Percentiles rank a stretch among this genome's conserved stretches.
Conservation (phyloP, 2,329 filamentous ascomycete species). For the Chaetothyriales sp. region DNA sequence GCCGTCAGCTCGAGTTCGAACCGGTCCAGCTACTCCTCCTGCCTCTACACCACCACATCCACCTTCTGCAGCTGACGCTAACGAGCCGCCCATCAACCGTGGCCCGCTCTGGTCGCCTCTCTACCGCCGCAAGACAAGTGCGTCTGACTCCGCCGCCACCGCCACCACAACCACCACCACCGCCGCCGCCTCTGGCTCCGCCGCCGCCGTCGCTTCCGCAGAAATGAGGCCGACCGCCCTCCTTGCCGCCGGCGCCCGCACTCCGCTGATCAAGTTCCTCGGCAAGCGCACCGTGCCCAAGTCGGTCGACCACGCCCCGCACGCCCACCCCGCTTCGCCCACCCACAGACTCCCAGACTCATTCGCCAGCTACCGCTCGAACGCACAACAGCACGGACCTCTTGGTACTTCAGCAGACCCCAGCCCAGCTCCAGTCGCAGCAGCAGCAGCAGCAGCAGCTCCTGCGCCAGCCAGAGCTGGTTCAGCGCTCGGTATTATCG, state of each 20-base stretch:
- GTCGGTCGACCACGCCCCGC: conserved; percentile 39
- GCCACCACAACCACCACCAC: too few species aligned
- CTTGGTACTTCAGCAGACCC: conserved; percentile 23
- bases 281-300: conserved; percentile 32
- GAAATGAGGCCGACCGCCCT: conserved; percentile 17
- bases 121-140: not conserved
- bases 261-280: conserved; percentile 36
- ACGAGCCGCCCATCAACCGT: not conserved
- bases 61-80: not conserved
- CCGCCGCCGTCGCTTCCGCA: not conserved
- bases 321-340: conserved; percentile 45
- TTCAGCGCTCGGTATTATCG: conserved; percentile 28
- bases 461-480: conserved; percentile 11
- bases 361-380: conserved; percentile 47
- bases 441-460: conserved; percentile 4
- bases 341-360: conserved; percentile 43
- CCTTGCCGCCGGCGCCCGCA: conserved; percentile 25
- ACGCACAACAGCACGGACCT: conserved; percentile 52
- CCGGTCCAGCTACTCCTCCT: not conserved
- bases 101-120: not conserved
- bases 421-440: conserved; percentile 14
- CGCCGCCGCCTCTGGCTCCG: too few species aligned
- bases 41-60: not conserved
- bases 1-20: not conserved
- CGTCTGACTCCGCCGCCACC: not conserved